Base-by-base conservation (phyloP, 2,329 filamentous ascomycete species). In the Cercospora janseana region DNA sequence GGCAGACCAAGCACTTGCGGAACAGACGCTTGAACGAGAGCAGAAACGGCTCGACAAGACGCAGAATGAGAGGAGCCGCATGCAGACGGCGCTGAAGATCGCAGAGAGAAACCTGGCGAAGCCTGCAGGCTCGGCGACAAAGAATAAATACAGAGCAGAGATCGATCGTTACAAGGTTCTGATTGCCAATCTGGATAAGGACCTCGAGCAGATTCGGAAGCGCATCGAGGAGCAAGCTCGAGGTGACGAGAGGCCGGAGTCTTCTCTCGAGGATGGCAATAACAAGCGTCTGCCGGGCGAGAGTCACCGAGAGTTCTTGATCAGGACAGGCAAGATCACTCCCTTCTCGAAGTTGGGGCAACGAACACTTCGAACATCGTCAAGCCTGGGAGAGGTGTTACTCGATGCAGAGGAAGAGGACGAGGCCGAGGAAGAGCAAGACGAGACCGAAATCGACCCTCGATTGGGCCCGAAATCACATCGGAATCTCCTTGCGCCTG, bases 281-380 rank as follows among this genome's bases (percentile, higher is more conserved):
- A 82, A 79, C 45, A 77, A 78, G 51, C 82, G 81, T 46, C 71
- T 92, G 49, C 83, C 87, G 1, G 87, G 87, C 53, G 93, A 97
- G 72, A 89, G 81, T 18, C 83, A 88, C 54, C 82, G 91, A 43
- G 91, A 95, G 38, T 98, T 87, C 66, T 79, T 98, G 38, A 93
- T 98, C 41, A 83, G 93, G 21, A 98, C 92, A 0, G 93, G 93
- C 54, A 97, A 97, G 71, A 97, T 98, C 60, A 98, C 93, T 0
- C 93, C 93, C 0, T 98, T 98, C 64, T 87, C 90, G 6, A 87
- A 85, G 56, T 80, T 95, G 60, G 82, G 82, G 20, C 78, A 81
- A 10, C 77, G 80, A n/a, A 73, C 83, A 1, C 75, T 80, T 21
- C 81, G 79, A 3, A 76, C 83, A 2, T 77, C 84, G 35, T 85